A percentile compares a stretch with the other conserved stretches of the same genome.
Evolutionary conservation across 495 filamentous ascomycete species (phyloP).

Genomic region (Monascus purpureus): DNA sequence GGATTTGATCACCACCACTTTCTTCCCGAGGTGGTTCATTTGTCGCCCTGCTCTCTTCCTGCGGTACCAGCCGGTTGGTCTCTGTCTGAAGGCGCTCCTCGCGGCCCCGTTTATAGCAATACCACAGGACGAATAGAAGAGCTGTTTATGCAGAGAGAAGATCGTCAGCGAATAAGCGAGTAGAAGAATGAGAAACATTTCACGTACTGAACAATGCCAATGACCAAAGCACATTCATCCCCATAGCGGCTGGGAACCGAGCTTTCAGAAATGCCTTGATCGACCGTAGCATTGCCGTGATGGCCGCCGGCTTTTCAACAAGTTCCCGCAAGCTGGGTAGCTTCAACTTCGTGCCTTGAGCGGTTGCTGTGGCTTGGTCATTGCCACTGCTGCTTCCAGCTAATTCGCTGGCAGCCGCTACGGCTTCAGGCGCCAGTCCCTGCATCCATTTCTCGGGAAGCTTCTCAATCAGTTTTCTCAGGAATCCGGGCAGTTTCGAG

Average conservation of each 20-base stretch:
- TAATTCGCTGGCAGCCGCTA: constrained; percentile 60
- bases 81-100: constrained; percentile 57
- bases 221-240: constrained; percentile 76
- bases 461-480: constrained; percentile 79
- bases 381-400: constrained; percentile 44
- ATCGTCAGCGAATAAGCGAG: neutral
- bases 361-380: constrained; percentile 32
- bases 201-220: constrained; percentile 67
- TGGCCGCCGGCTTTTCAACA: constrained; percentile 71
- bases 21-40: constrained; percentile 22
- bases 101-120: constrained; percentile 84
- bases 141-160: constrained; percentile 32
- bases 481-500: constrained; percentile 57
- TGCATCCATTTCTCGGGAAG: constrained; percentile 71
- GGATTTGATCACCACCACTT: too few relatives aligned
- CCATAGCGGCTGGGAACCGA: constrained; percentile 73
- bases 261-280: constrained; percentile 75
- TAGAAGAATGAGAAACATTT: neutral
- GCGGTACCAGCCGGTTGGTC: constrained; percentile 44
- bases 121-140: constrained; percentile 86
- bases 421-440: constrained; percentile 60
- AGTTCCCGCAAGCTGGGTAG: constrained; percentile 60
- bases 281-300: constrained; percentile 66
- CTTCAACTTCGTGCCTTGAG: constrained; percentile 35
- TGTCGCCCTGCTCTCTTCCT: constrained; percentile 30